Evolutionary conservation across 345 rosid genomes (phyloP), one percentile per base, ranked within the genome.

Genomic region (Salix brachista): DNA sequence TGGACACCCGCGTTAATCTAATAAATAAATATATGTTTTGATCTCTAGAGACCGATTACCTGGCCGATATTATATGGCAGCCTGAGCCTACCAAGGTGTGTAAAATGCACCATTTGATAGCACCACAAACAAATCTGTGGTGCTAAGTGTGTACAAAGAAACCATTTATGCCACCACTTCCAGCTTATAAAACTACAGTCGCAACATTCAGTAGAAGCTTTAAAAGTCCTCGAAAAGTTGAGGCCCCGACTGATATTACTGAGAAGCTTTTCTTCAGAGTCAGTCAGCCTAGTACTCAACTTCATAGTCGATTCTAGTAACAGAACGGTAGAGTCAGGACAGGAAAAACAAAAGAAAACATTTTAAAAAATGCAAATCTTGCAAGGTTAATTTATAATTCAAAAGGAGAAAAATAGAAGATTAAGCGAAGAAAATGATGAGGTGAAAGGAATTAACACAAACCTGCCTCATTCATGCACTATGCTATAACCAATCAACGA

Each of bases 241-340:
- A 85, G 26, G 92, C 93, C 30, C 99, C 98, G 1, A 86, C 81
- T 0, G 83, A 82, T 10, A 80, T 91, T 46, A 97, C 91, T 52
- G 93, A 93, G 30, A 78, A 52, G 75, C 81, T 93, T 52, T 87
- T 93, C 82, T 83, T 93, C 80, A 88, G 96, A 0, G 70, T 89
- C 16, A 94, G 70, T 90, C 16, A 94, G 98, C 13, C 72, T 91
- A 18, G 99, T 98, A 52, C 89, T 93, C 67, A 79, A 88, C 56
- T 48, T 48, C 19, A 48, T 6, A 48, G 52, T 48, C 52, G 18
- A 48, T 48, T 48, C 54, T 48, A 4, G 54, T 18, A 48, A 17
- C 54, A 48, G 21, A 48, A 17, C 54, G 17, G 17, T 17, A 48
- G 54, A 16, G 8, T 18, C 7, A 48, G 54, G 54, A 48, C 21